Evolutionary conservation across 306 rosid species (phyloP), one percentile per base, ranked within the genome.

Genomic region (Acacia melanoxylon): DNA sequence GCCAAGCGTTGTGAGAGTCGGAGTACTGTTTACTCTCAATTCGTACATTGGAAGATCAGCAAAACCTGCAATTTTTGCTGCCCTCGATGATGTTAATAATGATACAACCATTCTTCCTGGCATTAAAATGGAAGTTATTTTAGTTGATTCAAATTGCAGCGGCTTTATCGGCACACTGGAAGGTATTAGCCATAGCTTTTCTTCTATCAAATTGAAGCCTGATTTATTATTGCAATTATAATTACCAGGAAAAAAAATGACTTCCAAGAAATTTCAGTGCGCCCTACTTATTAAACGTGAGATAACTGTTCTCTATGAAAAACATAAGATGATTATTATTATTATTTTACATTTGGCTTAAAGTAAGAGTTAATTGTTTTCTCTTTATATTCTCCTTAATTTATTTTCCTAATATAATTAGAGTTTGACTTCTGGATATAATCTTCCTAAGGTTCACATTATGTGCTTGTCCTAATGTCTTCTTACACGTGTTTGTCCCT

Each of bases 91-190:
- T 67, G 89, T 92, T 70, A 92, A 90, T 77, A 78, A 87, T 37
- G 89, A 88, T 86, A 44, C 81, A 2, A 86, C 66, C 77, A 61
- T 92, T 78, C 97, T 92, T 69, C 83, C 78, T n/a, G 90, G 87
- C 68, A 85, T 79, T 12, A 81, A 59, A 17, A 61, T 92, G 78
- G 83, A 85, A 3, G 41, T 83, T 52, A 27, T 85, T 85, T 40
- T 86, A 42, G 81, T 48, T 20, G 91, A 89, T 45, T 85, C 94
- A n/a, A 87, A 92, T 78, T 92, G 94, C 89, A 92, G 91, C 40
- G 93, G 79, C 11, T 92, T 92, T 89, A 75, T 87, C 51, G 97
- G 93, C 84, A 92, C 93, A 68, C 63, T 92, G 65, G 94, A 92
- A 85, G 93, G 97, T 92, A 90, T 59, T 82, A 75, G 52, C 80